These are phyloP conservation scores for Truncatella angustata DNA, from an alignment of 2,329 filamentous ascomycete species.

Conservation along the genomic window DNA sequence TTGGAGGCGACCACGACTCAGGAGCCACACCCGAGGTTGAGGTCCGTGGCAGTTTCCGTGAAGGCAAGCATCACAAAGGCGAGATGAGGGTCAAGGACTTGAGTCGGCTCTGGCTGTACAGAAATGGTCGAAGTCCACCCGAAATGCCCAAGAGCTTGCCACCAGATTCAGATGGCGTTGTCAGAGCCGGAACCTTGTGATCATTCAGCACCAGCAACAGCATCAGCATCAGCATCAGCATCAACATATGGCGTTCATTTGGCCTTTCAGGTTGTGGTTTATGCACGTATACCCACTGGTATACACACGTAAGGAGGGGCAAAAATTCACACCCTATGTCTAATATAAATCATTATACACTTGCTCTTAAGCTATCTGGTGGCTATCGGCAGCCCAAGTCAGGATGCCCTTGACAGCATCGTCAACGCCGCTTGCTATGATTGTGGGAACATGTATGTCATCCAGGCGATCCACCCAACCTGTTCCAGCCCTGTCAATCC, in stretches of 20 bases:
- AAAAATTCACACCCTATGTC: too few species aligned
- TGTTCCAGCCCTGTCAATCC: slow-evolving; percentile 61
- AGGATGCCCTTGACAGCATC: slow-evolving; percentile 48
- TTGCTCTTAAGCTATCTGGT: neutral
- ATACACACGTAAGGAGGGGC: too few species aligned
- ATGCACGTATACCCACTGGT: too few species aligned
- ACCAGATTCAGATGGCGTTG: slow-evolving; percentile 32
- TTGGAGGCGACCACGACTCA: slow-evolving; percentile 17
- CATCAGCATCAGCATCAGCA: neutral
- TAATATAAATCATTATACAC: too few species aligned
- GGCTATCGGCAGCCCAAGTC: neutral
- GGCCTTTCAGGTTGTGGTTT: neutral
- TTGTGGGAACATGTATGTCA: slow-evolving; percentile 46
- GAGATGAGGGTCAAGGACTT: slow-evolving; percentile 57
- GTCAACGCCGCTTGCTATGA: slow-evolving; percentile 54
- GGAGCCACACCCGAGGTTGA: slow-evolving; percentile 28
- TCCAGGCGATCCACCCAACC: slow-evolving; percentile 67
- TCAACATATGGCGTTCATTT: neutral
- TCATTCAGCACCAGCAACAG: neutral
- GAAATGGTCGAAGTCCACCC: slow-evolving; percentile 55
- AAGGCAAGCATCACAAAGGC: slow-evolving; percentile 26
- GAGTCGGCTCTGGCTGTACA: slow-evolving; percentile 61
- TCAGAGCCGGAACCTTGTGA: slow-evolving; percentile 34
- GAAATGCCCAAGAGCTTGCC: slow-evolving; percentile 36
- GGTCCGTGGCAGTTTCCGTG: slow-evolving; percentile 33